phyloP scores from a whole-genome alignment of 2,329 filamentous ascomycete genomes.

The Lachnellula cervina region DNA sequence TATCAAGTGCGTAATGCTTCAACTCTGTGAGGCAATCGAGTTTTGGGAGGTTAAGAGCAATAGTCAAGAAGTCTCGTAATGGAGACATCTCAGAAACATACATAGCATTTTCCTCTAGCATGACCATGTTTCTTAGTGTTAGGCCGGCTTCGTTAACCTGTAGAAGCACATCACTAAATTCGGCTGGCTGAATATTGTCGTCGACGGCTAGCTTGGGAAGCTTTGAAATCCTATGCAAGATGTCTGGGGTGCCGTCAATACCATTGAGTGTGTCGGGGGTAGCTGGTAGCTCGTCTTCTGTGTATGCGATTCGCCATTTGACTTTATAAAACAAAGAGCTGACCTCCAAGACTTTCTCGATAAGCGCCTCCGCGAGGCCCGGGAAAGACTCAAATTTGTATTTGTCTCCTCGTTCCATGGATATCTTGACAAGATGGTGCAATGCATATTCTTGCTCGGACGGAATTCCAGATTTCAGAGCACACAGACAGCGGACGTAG shows the following conservation, averaged over 20 bases:
- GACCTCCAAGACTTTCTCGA: slow-evolving; percentile 77
- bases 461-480: slow-evolving; percentile 72
- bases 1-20: slow-evolving; percentile 87
- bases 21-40: slow-evolving; percentile 72
- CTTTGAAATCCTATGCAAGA: slow-evolving; percentile 65
- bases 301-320: slow-evolving; percentile 74
- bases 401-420: slow-evolving; percentile 89
- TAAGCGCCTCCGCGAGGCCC: slow-evolving; percentile 78
- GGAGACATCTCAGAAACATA: slow-evolving; percentile 73
- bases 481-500: slow-evolving; percentile 81
- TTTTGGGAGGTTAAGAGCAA: slow-evolving; percentile 72
- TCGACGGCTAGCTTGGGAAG: slow-evolving; percentile 59
- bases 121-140: slow-evolving; percentile 93
- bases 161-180: slow-evolving; percentile 65
- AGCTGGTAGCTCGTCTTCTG: slow-evolving; percentile 48
- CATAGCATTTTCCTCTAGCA: slow-evolving; percentile 79
- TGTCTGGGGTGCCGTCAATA: slow-evolving; percentile 61
- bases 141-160: slow-evolving; percentile 81
- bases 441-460: slow-evolving; percentile 89
- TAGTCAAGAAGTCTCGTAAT: slow-evolving; percentile 76
- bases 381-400: slow-evolving; percentile 93
- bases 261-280: slow-evolving; percentile 57
- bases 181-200: slow-evolving; percentile 64
- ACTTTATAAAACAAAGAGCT: slow-evolving; percentile 76
- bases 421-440: slow-evolving; percentile 92